A percentile compares a stretch with the other conserved stretches of the same genome.
Evolutionary conservation across 2,329 filamentous ascomycete genomes (phyloP).

Genomic region (Calonectria hongkongensis): DNA sequence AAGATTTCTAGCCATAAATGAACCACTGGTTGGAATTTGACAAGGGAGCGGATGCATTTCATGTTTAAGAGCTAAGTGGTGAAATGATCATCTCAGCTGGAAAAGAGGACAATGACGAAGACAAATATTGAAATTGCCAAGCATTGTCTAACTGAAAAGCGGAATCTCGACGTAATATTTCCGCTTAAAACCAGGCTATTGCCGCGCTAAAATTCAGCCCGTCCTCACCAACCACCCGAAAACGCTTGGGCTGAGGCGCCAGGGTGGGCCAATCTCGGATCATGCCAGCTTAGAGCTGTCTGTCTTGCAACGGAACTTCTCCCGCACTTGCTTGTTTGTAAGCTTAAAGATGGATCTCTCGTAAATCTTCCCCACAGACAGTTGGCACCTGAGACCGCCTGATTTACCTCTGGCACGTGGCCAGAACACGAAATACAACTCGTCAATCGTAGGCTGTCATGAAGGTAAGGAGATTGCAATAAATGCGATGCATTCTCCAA

Average conservation of each 20-base stretch:
- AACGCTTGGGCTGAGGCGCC: background rate
- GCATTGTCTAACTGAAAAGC: background rate
- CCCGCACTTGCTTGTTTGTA: slow-evolving; percentile 7
- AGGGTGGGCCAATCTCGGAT: background rate
- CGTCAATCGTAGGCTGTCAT: background rate
- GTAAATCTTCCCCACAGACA: background rate
- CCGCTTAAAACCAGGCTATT: background rate
- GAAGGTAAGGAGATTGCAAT: background rate
- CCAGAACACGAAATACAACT: background rate
- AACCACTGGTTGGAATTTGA: too few relatives aligned
- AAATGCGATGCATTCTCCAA: background rate
- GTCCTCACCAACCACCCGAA: background rate
- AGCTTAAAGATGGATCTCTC: background rate
- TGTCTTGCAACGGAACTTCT: background rate
- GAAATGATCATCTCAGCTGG: too few relatives aligned
- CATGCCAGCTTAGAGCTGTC: background rate
- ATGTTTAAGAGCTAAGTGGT: too few relatives aligned
- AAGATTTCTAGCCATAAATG: too few relatives aligned
- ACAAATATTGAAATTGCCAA: background rate
- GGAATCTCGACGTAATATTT: background rate
- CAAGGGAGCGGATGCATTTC: too few relatives aligned
- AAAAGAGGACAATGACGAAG: too few relatives aligned
- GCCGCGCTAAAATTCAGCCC: background rate
- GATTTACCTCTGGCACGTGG: background rate
- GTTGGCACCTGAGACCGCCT: background rate